phyloP scores from a whole-genome alignment of 805 yeast species.

The Torulaspora gathmanii region DNA sequence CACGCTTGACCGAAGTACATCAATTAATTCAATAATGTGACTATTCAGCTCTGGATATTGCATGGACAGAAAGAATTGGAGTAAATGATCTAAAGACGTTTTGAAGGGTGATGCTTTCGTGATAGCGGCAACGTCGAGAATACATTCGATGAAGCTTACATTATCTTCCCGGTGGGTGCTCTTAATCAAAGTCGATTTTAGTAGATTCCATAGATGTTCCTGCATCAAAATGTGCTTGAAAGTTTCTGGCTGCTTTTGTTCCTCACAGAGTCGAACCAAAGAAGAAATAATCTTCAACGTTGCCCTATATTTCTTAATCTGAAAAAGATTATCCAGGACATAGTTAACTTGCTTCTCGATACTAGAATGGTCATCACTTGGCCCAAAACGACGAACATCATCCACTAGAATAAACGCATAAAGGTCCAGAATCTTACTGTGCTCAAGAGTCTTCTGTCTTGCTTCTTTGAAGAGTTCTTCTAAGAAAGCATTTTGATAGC shows the following conservation, averaged over 20 bases:
- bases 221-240: background rate
- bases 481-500: background rate
- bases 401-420: background rate
- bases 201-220: conserved; percentile 6
- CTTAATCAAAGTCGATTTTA: background rate
- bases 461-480: conserved; percentile 4
- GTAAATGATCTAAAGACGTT: conserved; percentile 2
- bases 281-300: background rate
- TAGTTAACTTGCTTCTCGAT: background rate
- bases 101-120: background rate
- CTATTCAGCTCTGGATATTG: background rate
- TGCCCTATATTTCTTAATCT: conserved; percentile 1
- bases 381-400: background rate
- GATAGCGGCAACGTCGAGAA: background rate
- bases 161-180: background rate
- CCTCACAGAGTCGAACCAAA: background rate
- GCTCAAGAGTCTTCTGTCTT: background rate
- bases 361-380: background rate
- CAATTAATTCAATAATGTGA: background rate
- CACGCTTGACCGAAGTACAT: conserved; percentile 2
- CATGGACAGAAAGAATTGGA: conserved; percentile 4
- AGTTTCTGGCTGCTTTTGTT: background rate
- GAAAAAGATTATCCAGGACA: background rate
- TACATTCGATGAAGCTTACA: background rate
- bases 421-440: background rate